Evolutionary conservation across 805 yeast genomes (phyloP).

Genomic region (Candida lessepsii): DNA sequence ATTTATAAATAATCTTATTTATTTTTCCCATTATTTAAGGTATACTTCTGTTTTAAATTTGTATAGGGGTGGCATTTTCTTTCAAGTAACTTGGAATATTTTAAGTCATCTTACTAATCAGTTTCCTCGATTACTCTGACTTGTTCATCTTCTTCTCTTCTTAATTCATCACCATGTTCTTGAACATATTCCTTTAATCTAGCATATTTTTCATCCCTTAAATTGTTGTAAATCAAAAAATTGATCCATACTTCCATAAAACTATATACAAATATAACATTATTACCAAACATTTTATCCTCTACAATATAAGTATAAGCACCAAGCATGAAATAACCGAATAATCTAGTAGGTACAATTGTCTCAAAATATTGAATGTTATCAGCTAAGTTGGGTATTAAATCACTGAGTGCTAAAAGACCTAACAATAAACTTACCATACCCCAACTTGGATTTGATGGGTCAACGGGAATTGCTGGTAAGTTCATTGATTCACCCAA

Average conservation of each 20-base stretch:
- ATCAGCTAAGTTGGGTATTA: conserved; percentile 56
- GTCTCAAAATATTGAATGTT: conserved; percentile 55
- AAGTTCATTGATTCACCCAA: conserved; percentile 61
- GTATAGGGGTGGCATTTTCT: background rate
- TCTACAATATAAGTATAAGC: conserved; percentile 48
- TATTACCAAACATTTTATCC: conserved; percentile 54
- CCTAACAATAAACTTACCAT: conserved; percentile 46
- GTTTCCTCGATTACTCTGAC: conserved; percentile 31
- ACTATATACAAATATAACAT: conserved; percentile 55
- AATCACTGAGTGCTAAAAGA: conserved; percentile 48
- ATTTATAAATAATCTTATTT: too few relatives aligned
- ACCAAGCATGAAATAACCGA: conserved; percentile 49
- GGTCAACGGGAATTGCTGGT: conserved; percentile 29
- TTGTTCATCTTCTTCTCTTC: conserved; percentile 27
- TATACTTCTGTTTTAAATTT: too few relatives aligned
- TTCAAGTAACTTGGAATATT: background rate
- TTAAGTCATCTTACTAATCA: background rate
- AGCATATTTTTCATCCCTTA: conserved; percentile 62
- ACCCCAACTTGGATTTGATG: conserved; percentile 49
- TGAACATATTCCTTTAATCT: conserved; percentile 43
- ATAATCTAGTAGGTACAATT: conserved; percentile 56
- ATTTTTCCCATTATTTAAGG: too few relatives aligned
- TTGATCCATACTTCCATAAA: conserved; percentile 72
- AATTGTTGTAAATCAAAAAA: conserved; percentile 56
- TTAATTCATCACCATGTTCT: conserved; percentile 37